These are phyloP conservation scores for Wallacemonas sp. DNA, from an alignment of 208 protist genomes.

Conservation along the genomic window DNA sequence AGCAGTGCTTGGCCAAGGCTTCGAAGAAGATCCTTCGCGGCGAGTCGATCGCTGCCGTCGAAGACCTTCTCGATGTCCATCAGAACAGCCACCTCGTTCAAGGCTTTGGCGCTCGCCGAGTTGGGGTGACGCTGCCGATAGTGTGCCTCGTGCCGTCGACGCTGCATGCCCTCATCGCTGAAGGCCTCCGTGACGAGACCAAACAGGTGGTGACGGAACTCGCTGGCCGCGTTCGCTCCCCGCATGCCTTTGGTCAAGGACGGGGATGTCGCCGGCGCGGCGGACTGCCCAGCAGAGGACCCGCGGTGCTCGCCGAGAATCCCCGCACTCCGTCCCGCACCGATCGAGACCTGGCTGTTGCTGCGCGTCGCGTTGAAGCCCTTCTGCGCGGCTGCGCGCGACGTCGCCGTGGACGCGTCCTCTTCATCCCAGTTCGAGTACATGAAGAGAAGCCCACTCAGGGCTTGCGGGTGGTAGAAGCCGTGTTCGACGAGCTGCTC, in stretches of 20 bases:
- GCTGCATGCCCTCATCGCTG: constrained; percentile 10
- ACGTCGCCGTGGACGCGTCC: no score
- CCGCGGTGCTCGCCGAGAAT: not conserved
- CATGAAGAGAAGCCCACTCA: constrained; percentile 64
- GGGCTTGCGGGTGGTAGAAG: constrained; percentile 64
- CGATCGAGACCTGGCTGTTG: no score
- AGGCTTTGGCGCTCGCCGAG: no score
- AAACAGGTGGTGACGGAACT: constrained; percentile 8
- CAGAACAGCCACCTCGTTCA: no score
- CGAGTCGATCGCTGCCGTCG: not conserved
- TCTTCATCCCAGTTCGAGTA: constrained; percentile 28
- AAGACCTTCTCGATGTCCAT: not conserved
- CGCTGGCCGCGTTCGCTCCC: not conserved
- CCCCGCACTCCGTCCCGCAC: no score
- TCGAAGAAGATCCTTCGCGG: constrained; percentile 7
- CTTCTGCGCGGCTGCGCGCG: no score
- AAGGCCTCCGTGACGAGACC: constrained; percentile 1
- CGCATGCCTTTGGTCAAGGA: not conserved
- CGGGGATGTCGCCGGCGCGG: not conserved
- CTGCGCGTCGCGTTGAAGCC: no score
- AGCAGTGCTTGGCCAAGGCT: not conserved
- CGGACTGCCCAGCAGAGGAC: not conserved
- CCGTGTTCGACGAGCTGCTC: constrained; percentile 49
- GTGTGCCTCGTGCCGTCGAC: not conserved
- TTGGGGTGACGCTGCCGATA: constrained; percentile 12